Evolutionary conservation across 129 eudicot species (phyloP).

Genomic region (Lactuca saligna): DNA sequence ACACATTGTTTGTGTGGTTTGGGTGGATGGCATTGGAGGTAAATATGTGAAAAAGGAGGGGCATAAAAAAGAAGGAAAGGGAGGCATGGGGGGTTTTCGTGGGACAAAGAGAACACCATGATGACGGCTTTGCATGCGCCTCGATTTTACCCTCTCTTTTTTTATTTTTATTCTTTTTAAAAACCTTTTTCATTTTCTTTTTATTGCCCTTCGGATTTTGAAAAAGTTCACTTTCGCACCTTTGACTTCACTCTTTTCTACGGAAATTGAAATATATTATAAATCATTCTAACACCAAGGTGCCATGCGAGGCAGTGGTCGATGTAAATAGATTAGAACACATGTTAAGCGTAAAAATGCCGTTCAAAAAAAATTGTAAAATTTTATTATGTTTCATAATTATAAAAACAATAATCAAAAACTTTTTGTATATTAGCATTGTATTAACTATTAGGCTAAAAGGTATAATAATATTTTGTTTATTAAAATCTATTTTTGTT

Average conservation of each 20-base stretch:
- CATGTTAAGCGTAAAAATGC: too few species aligned
- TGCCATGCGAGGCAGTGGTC: too few species aligned
- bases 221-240: slow-evolving; percentile 10
- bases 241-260: slow-evolving; percentile 17
- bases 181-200: slow-evolving; percentile 14
- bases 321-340: too few species aligned
- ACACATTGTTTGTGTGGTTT: slow-evolving; percentile 1
- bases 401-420: too few species aligned
- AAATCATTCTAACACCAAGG: too few species aligned
- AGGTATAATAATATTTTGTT: too few species aligned
- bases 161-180: slow-evolving; percentile 25
- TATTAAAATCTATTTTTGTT: too few species aligned
- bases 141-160: slow-evolving; percentile 33
- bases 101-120: slow-evolving; percentile 66
- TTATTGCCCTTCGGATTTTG: slow-evolving; percentile 4
- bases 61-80: slow-evolving; percentile 10
- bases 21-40: slow-evolving; percentile 25
- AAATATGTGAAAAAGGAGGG: slow-evolving; percentile 12
- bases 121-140: slow-evolving; percentile 86
- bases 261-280: slow-evolving; percentile 2
- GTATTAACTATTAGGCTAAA: too few species aligned
- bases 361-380: too few species aligned
- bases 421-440: too few species aligned
- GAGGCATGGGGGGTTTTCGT: slow-evolving; percentile 31
- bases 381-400: too few species aligned